Base-by-base conservation (phyloP, 495 filamentous ascomycete genomes). In the Xylaria flabelliformis region DNA sequence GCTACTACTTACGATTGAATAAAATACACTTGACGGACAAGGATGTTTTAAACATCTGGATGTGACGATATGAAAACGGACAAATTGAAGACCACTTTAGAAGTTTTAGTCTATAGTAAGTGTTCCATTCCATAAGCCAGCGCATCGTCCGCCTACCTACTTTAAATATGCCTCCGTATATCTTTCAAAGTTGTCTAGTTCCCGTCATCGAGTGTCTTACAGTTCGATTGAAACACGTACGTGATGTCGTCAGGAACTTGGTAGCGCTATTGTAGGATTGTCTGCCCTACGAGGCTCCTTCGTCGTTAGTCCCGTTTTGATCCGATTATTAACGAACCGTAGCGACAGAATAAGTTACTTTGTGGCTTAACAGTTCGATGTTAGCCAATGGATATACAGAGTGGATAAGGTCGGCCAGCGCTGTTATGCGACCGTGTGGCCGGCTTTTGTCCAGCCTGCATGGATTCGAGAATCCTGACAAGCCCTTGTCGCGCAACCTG, bases 281-380 rank as follows among this genome's bases (percentile, higher is more conserved):
- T 67, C 65, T 56, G 65, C 65, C 65, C 65, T 29, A 34, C 50
- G 24, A 67, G 65, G 65, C 65, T 56, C 50, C 21, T 55, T 55
- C 29, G 65, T 5, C 29, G 3, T 19, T 53, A 24, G 64, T 8
- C 42, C 61, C 39, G 10, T 62, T 36, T 24, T 3, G 15, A 24
- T 7, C 55, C 55, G 17, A 36, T 34, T 61, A 19, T 39, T 34
- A 39, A 39, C 58, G 58, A 61, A 39, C 32, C 3, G 32, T 39
- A 39, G 36, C 36, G 17, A 9, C 58, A 21, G 58, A 7, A 10
- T 15, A 17, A n/a, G 63, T 42, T 24, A 50, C 63, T 32, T 65
- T 65, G 63, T 65, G 63, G 63, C 63, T 46, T 46, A 65, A 65
- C 63, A 64, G 15, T 34, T 19, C 15, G 3, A 7, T 15, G 36